phyloP scores from a whole-genome alignment of 352 stramenopile genomes.

The Globisporangium barbulae region DNA sequence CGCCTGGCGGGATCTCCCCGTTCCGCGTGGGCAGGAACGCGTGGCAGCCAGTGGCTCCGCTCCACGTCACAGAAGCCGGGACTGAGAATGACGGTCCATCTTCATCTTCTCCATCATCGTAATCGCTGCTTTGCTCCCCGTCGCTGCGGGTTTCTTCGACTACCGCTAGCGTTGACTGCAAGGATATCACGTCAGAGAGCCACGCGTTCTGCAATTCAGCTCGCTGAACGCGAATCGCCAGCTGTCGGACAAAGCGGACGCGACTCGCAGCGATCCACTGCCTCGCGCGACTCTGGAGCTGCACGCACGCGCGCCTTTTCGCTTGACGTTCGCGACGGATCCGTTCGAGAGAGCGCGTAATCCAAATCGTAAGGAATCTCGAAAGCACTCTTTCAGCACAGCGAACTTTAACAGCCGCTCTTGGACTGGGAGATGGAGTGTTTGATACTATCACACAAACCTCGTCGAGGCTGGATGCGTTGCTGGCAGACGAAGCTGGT shows the following conservation, averaged over 20 bases:
- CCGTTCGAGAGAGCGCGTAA: neutral
- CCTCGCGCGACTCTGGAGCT: neutral
- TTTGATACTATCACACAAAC: neutral
- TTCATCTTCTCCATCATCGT: neutral
- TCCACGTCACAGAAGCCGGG: neutral
- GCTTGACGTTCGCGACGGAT: neutral
- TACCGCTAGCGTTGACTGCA: neutral
- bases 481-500: neutral
- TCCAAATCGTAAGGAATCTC: neutral
- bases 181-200: neutral
- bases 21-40: conserved; percentile 3
- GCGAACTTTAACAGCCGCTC: neutral
- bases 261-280: neutral
- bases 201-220: neutral
- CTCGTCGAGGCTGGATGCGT: neutral
- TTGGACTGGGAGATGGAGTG: neutral
- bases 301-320: neutral
- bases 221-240: neutral
- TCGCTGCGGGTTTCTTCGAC: neutral
- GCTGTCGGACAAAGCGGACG: neutral
- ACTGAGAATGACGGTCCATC: neutral
- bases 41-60: neutral
- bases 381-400: neutral
- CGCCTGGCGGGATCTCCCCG: neutral
- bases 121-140: neutral